These are phyloP conservation scores for Solanum bukasovii DNA, from an alignment of 257 asterid species.

Conservation along the genomic window DNA sequence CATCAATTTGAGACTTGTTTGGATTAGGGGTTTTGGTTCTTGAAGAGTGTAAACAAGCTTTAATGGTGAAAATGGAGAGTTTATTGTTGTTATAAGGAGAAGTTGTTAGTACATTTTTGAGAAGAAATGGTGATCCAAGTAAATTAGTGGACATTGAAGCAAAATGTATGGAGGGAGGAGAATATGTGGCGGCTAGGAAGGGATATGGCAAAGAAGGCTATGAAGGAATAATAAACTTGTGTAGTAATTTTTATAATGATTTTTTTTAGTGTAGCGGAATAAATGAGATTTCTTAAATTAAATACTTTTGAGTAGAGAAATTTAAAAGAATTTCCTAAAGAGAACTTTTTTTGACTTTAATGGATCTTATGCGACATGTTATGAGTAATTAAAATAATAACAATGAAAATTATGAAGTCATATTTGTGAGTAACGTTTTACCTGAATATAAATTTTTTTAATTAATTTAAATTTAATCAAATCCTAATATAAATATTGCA, in stretches of 20 bases:
- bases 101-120: background rate
- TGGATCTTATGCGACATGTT: background rate
- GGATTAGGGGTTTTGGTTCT: constrained; percentile 29
- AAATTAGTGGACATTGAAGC: constrained; percentile 35
- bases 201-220: background rate
- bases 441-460: fast-evolving
- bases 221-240: background rate
- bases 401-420: background rate
- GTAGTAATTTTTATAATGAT: too few relatives aligned
- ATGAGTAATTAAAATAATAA: background rate
- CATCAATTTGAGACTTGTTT: constrained; percentile 19
- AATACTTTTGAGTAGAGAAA: background rate
- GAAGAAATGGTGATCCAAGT: constrained; percentile 13
- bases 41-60: constrained; percentile 50
- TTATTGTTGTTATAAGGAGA: background rate
- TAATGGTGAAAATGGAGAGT: constrained; percentile 23
- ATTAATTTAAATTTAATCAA: background rate
- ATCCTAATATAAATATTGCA: fast-evolving
- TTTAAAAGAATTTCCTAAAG: background rate
- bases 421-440: background rate
- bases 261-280: background rate
- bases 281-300: background rate
- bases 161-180: background rate
- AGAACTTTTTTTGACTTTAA: background rate
- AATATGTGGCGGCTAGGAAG: background rate